Base-by-base conservation (phyloP, 2,329 filamentous ascomycete species). In the Graphilbum fragrans region DNA sequence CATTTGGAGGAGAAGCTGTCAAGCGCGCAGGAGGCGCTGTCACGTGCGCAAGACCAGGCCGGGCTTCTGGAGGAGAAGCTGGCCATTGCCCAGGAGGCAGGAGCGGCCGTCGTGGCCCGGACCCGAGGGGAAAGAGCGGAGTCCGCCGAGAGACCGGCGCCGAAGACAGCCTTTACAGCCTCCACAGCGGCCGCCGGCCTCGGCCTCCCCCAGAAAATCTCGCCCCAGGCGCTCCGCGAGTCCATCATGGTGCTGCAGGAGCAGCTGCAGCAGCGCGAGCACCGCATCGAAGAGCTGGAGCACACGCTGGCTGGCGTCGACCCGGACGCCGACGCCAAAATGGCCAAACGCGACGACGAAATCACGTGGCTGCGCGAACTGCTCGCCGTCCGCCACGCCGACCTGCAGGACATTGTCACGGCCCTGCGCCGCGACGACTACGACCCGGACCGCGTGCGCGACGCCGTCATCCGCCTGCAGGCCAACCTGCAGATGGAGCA, bases 401-500 rank as follows among this genome's bases (percentile, higher is more conserved):
- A 98, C 58, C 71, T 98, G 5, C 82, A 90, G 51, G 92, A 98
- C 56, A 86, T 98, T 46, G 90, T 96, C 56, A 72, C 72, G 39
- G 80, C 83, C 6, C 70, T 96, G 22, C 80, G 82, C 3, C 71
- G 79, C 47, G 80, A 87, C 5, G 67, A 71, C 21, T 92, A 85
- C 56, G 81, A 96, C 58, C 76, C 77, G 43, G 77, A 86, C 47
- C 72, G 75, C 6, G 83, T 95, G 48, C 85, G 84, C 52, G 88
- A 96, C 56, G 87, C 88, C 6, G 85, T 86, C 29, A 96, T 96
- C 52, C 82, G 92, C 41, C 79, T 98, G 46, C 86, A 86, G 57
- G 86, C 92, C 14, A 95, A 94, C 54, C 69, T 98, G 29, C 86
- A 96, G 58, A 98, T 98, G 92, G 90, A 98, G 60, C 85, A 93